Evolutionary conservation across 306 rosid species (phyloP).

Genomic region (Clitoria ternatea): DNA sequence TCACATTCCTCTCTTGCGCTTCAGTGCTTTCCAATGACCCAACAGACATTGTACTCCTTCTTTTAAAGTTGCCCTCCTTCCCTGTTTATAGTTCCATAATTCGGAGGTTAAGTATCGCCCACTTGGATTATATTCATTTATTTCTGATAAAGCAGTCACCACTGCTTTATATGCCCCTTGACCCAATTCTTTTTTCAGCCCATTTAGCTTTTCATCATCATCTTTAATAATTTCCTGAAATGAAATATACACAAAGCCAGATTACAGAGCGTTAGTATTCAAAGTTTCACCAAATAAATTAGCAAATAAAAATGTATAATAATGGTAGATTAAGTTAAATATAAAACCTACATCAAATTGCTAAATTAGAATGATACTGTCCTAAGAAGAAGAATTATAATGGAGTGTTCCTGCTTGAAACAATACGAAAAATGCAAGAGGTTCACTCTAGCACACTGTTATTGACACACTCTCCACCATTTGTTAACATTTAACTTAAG

Average conservation of each 20-base stretch:
- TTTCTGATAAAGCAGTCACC: conserved; percentile 42
- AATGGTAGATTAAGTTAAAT: not conserved
- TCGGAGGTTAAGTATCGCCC: conserved; percentile 49
- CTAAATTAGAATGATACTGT: not conserved
- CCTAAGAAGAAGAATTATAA: not conserved
- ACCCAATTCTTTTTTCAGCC: conserved; percentile 41
- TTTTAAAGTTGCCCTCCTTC: conserved; percentile 42
- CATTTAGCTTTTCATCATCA: conserved; percentile 48
- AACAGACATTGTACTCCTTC: conserved; percentile 41
- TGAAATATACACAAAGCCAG: conserved; percentile 13
- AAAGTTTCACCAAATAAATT: not conserved
- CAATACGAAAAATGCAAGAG: not conserved
- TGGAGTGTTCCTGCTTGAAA: not conserved
- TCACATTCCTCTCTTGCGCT: conserved; percentile 38
- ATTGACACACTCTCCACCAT: not conserved
- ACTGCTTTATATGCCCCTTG: conserved; percentile 42
- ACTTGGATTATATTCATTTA: conserved; percentile 58
- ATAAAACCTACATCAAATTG: not conserved
- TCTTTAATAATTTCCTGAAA: conserved; percentile 54
- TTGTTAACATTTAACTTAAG: not conserved
- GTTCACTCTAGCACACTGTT: not conserved
- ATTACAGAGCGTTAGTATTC: not conserved
- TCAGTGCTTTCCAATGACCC: conserved; percentile 27
- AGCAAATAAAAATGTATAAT: not conserved
- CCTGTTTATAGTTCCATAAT: conserved; percentile 50